phyloP scores from a whole-genome alignment of 805 yeast species.

The Candida sithepensis region DNA sequence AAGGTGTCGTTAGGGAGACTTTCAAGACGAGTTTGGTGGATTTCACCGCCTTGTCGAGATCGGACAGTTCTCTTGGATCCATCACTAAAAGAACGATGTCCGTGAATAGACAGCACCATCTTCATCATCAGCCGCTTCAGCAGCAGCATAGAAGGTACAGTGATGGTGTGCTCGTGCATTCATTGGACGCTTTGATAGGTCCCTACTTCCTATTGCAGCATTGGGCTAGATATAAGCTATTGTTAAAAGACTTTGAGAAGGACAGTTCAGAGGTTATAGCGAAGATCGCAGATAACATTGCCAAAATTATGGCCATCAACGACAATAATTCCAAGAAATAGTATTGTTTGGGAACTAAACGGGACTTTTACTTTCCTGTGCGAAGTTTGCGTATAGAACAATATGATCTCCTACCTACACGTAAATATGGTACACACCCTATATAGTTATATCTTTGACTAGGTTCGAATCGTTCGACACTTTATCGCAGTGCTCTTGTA shows the following conservation, averaged over 20 bases:
- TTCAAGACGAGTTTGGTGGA: neutral
- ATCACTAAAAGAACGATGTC: too few relatives aligned
- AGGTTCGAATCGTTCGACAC: neutral
- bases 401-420: too few relatives aligned
- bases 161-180: neutral
- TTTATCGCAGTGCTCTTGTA: neutral
- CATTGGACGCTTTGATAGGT: conserved; percentile 1
- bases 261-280: neutral
- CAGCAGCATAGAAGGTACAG: neutral
- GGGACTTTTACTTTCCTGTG: too few relatives aligned
- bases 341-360: too few relatives aligned
- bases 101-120: too few relatives aligned
- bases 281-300: neutral
- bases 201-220: conserved; percentile 3
- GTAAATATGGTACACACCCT: neutral
- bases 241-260: neutral
- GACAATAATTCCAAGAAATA: too few relatives aligned
- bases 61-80: too few relatives aligned
- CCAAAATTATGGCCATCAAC: neutral
- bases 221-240: conserved; percentile 2
- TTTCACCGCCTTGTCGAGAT: too few relatives aligned
- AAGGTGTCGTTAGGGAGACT: neutral
- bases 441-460: neutral
- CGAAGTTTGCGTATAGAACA: too few relatives aligned
- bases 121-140: too few relatives aligned